Conservation (phyloP, 257 asterid genomes). For the Scutellaria minor region DNA sequence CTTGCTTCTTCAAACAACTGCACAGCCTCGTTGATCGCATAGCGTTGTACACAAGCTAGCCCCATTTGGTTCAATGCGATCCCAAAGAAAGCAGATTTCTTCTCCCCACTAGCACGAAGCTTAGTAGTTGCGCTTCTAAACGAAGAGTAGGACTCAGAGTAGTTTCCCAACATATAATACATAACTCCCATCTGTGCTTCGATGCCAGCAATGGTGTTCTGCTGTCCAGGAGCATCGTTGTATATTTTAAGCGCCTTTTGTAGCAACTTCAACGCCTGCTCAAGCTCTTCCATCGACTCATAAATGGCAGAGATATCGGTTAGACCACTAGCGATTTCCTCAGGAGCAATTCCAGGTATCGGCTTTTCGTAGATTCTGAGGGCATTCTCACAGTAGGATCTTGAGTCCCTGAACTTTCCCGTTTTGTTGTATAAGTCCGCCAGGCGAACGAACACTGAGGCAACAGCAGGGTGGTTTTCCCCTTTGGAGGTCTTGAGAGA, state of each 20-base stretch:
- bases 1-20: slow-evolving; percentile 91
- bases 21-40: slow-evolving; percentile 78
- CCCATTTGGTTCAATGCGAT: slow-evolving; percentile 96
- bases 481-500: slow-evolving; percentile 84
- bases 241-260: slow-evolving; percentile 89
- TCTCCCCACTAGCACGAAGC: slow-evolving; percentile 89
- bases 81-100: slow-evolving; percentile 92
- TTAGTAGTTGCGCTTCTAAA: slow-evolving; percentile 64
- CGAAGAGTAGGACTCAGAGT: slow-evolving; percentile 68
- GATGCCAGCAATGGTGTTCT: slow-evolving; percentile 80
- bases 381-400: slow-evolving; percentile 88
- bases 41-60: slow-evolving; percentile 83
- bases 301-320: slow-evolving; percentile 88
- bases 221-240: slow-evolving; percentile 87
- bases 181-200: slow-evolving; percentile 97
- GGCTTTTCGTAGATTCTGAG: slow-evolving; percentile 79
- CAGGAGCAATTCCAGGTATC: slow-evolving; percentile 75
- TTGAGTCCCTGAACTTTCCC: slow-evolving; percentile 82
- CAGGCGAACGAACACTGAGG: slow-evolving; percentile 82
- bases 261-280: slow-evolving; percentile 77
- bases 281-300: slow-evolving; percentile 89
- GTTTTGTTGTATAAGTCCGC: slow-evolving; percentile 88
- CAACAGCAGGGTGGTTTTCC: slow-evolving; percentile 90
- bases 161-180: slow-evolving; percentile 79
- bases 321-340: slow-evolving; percentile 88